Evolutionary conservation across 306 rosid species (phyloP).

Genomic region (Phaseolus lunatus): DNA sequence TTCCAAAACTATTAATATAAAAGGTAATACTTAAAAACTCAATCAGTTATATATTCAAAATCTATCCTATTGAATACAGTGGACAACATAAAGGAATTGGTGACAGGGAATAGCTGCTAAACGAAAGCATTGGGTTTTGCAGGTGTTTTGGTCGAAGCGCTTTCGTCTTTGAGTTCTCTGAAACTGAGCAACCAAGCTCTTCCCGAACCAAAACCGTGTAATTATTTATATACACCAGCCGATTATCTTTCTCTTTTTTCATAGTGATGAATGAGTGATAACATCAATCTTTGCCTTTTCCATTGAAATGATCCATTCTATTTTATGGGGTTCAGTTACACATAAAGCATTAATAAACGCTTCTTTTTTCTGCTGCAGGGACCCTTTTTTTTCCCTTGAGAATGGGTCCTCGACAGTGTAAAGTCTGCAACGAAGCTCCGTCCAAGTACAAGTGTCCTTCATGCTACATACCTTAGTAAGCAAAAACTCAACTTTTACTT

Average conservation of each 20-base stretch:
- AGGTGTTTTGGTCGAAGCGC: too few species aligned
- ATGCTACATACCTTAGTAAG: slow-evolving; percentile 77
- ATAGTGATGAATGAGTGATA: not conserved
- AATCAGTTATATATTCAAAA: too few species aligned
- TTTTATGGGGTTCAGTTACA: not conserved
- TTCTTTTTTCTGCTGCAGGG: slow-evolving; percentile 7
- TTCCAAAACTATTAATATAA: too few species aligned
- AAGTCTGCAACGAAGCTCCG: slow-evolving; percentile 70
- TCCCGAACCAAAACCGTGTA: too few species aligned
- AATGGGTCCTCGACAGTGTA: slow-evolving; percentile 79
- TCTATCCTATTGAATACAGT: too few species aligned
- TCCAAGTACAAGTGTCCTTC: slow-evolving; percentile 89
- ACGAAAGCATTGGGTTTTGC: too few species aligned
- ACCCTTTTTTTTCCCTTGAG: not conserved
- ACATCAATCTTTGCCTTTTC: not conserved
- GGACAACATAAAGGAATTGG: too few species aligned
- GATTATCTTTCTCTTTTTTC: not conserved
- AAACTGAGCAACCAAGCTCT: too few species aligned
- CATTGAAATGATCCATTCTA: not conserved
- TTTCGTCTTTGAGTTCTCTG: too few species aligned
- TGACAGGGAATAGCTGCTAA: too few species aligned
- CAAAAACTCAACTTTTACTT: not conserved
- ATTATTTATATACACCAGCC: too few species aligned
- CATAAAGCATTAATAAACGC: not conserved
- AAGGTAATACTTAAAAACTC: too few species aligned